These are phyloP conservation scores for Melanopsichium pennsylvanicum DNA, from an alignment of 1,284 basidiomycete genomes.

Conservation along the genomic window DNA sequence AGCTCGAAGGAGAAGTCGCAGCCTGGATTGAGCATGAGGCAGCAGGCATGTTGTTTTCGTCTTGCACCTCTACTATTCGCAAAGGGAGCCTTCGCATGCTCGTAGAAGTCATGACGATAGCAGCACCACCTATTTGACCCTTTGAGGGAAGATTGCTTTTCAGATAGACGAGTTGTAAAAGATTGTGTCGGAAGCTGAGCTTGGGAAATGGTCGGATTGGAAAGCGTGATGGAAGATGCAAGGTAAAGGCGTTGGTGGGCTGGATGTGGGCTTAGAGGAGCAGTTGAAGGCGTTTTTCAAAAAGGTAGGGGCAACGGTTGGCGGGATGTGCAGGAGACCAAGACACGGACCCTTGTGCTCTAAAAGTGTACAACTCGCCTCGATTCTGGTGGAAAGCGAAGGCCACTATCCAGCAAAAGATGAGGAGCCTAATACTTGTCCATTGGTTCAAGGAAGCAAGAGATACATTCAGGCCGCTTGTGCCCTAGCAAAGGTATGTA, in stretches of 20 bases:
- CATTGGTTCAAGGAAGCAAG: no score
- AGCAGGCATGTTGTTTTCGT: conserved; percentile 22
- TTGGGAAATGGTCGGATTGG: background rate
- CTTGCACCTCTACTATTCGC: conserved; percentile 11
- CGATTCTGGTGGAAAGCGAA: background rate
- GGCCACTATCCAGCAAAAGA: no score
- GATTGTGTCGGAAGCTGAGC: background rate
- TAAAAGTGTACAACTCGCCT: background rate
- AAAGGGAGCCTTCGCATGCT: conserved; percentile 19
- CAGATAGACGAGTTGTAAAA: background rate
- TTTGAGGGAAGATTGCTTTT: background rate
- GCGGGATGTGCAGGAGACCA: conserved; percentile 3
- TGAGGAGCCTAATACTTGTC: no score
- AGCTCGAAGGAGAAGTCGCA: conserved; percentile 1
- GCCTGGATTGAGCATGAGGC: conserved; percentile 2
- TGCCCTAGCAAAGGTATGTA: no score
- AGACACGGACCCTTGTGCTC: conserved; percentile 17
- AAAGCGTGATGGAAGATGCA: background rate
- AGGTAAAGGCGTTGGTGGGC: background rate
- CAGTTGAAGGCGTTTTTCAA: background rate
- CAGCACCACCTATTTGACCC: background rate
- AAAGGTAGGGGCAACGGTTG: no score
- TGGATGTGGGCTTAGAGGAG: conserved; percentile 4
- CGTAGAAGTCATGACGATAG: conserved; percentile 14
- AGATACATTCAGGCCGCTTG: no score